Evolutionary conservation across 2,329 filamentous ascomycete species (phyloP).

Genomic region (Claviceps pazoutovae): DNA sequence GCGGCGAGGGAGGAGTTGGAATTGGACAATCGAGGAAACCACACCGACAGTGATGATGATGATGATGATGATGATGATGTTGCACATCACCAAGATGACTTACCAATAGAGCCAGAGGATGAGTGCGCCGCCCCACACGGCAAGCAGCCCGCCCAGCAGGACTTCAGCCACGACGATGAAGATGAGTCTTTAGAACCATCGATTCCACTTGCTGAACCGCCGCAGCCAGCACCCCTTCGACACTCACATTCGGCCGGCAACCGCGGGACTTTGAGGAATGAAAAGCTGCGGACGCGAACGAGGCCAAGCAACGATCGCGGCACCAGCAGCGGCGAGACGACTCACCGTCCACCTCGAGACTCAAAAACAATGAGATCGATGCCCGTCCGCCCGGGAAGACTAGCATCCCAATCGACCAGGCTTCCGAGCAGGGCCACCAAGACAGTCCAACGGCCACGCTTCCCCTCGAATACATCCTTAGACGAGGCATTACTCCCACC

Average conservation of each 20-base stretch:
- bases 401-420: constrained; percentile 2
- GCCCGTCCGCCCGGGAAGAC: constrained; percentile 10
- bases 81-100: constrained; percentile 31
- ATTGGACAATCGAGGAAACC: constrained; percentile 9
- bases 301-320: constrained; percentile 29
- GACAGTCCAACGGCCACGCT: constrained; percentile 10
- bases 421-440: background rate
- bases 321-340: constrained; percentile 34
- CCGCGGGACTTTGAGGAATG: constrained; percentile 16
- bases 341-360: constrained; percentile 18
- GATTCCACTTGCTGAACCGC: constrained; percentile 32
- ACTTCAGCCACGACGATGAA: constrained; percentile 9
- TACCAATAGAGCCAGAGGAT: constrained; percentile 21
- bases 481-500: constrained; percentile 20
- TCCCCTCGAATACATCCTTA: constrained; percentile 17
- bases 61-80: constrained; percentile 26
- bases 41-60: constrained; percentile 25
- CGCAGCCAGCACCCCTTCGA: constrained; percentile 36
- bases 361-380: constrained; percentile 14
- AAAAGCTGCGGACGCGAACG: constrained; percentile 15
- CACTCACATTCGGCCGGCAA: constrained; percentile 39
- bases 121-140: constrained; percentile 28
- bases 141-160: constrained; percentile 13
- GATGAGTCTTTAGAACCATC: constrained; percentile 22
- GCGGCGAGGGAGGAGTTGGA: constrained; percentile 7